Evolutionary conservation across 345 rosid species (phyloP), one percentile per base, ranked within the genome.

Genomic region (Populus nigra): DNA sequence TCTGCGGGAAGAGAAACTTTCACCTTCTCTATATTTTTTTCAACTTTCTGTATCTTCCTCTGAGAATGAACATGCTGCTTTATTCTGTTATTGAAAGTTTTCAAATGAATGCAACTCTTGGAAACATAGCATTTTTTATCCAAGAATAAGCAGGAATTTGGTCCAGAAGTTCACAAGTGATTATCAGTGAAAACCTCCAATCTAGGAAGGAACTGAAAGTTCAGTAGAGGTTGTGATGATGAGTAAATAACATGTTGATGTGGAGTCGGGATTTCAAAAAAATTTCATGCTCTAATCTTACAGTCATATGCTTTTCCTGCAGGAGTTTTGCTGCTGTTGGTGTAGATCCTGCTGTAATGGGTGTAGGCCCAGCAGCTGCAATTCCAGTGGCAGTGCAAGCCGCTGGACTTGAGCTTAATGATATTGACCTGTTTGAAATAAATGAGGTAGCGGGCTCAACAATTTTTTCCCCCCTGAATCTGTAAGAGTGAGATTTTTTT

Each of bases 261-360:
- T 4, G 6, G 53, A 16, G 18, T 47, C 0, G 5, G 53, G 18
- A 47, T 13, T 47, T 47, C 18, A 20, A 23, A 3, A 79, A 76
- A 59, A 66, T 23, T 65, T 27, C 71, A 53, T 70, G 36, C 35
- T 7, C 62, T 3, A 16, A 73, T 61, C 17, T 33, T 66, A 76
- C 9, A 59, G 3, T 72, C 25, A 8, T 49, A 36, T 45, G 65
- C 72, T 73, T 77, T 49, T 72, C 80, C 78, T 84, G 79, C 89
- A 95, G 99, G 91, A 90, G 92, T 79, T 96, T 96, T 85, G 90
- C 94, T 74, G 99, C 92, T 82, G 91, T 94, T 72, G 99, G 99
- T 73, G 98, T 93, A 53, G 98, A 96, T 74, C 99, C 98, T 13
- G 86, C 94, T 75, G 94, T 96, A 31, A 92, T 92, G 99, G 99